phyloP scores from a whole-genome alignment of 352 stramenopile species.

The Phytophthora meadii region DNA sequence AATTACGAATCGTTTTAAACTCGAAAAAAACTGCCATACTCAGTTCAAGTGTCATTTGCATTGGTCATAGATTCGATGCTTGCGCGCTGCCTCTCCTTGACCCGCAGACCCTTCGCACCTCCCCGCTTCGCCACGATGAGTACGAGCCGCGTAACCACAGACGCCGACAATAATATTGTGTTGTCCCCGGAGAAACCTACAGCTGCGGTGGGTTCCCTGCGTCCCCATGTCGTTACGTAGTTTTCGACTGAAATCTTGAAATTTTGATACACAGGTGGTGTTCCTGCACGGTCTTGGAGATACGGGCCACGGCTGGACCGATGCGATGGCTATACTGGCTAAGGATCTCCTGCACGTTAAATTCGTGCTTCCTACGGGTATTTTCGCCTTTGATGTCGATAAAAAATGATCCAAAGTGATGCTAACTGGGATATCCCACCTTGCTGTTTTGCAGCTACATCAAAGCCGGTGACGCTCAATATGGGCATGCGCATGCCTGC shows the following conservation, averaged over 20 bases:
- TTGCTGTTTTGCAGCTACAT: conserved; percentile 51
- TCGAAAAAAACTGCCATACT: not conserved
- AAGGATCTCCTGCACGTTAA: conserved; percentile 74
- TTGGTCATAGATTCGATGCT: conserved; percentile 20
- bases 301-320: conserved; percentile 87
- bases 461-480: conserved; percentile 95
- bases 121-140: conserved; percentile 17
- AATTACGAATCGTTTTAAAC: too few relatives aligned
- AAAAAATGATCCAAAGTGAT: not conserved
- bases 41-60: not conserved
- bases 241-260: not conserved
- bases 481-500: conserved; percentile 94
- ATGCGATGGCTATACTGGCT: conserved; percentile 61
- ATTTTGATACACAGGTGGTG: conserved; percentile 46
- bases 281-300: conserved; percentile 94
- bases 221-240: too few relatives aligned
- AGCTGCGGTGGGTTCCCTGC: conserved; percentile 26
- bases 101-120: conserved; percentile 13
- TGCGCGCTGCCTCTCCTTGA: conserved; percentile 1
- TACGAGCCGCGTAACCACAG: conserved; percentile 34
- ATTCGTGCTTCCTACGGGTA: conserved; percentile 80
- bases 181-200: conserved; percentile 43
- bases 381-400: not conserved
- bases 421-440: conserved; percentile 6
- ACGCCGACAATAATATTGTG: conserved; percentile 47